These are phyloP conservation scores for Claviceps sp. DNA, from an alignment of 2,329 filamentous ascomycete species.

Conservation along the genomic window DNA sequence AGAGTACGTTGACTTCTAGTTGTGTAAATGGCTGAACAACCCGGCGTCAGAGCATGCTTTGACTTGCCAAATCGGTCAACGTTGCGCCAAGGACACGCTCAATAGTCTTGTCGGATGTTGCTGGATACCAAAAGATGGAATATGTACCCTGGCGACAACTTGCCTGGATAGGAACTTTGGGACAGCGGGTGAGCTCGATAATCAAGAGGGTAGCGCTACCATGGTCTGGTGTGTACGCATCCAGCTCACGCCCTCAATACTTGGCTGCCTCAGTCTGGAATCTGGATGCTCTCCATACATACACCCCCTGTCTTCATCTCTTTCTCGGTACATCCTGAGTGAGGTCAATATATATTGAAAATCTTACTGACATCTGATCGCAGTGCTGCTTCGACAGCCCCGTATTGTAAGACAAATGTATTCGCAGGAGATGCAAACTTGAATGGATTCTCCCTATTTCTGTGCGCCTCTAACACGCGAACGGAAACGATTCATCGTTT, in stretches of 20 bases:
- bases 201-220: background rate
- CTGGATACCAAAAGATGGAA: slow-evolving; percentile 5
- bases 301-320: background rate
- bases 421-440: slow-evolving; percentile 7
- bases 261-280: background rate
- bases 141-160: slow-evolving; percentile 8
- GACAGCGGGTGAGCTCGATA: background rate
- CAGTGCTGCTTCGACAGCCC: slow-evolving; percentile 6
- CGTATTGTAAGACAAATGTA: slow-evolving; percentile 13
- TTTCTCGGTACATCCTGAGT: background rate
- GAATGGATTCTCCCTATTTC: slow-evolving; percentile 10
- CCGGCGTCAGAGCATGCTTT: slow-evolving; percentile 7
- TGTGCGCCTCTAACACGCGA: slow-evolving; percentile 10
- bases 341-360: background rate
- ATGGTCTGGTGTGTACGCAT: slow-evolving; percentile 4
- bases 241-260: background rate
- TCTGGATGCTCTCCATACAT: background rate
- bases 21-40: background rate
- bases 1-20: background rate
- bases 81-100: slow-evolving; percentile 8
- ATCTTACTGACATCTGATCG: background rate
- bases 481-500: slow-evolving; percentile 10
- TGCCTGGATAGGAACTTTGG: slow-evolving; percentile 7
- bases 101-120: slow-evolving; percentile 12
- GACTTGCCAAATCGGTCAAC: slow-evolving; percentile 10